Percentiles rank a stretch among this genome's conserved stretches.
Conservation (phyloP, 495 filamentous ascomycete genomes). For the Podospora pseudoanserina region DNA sequence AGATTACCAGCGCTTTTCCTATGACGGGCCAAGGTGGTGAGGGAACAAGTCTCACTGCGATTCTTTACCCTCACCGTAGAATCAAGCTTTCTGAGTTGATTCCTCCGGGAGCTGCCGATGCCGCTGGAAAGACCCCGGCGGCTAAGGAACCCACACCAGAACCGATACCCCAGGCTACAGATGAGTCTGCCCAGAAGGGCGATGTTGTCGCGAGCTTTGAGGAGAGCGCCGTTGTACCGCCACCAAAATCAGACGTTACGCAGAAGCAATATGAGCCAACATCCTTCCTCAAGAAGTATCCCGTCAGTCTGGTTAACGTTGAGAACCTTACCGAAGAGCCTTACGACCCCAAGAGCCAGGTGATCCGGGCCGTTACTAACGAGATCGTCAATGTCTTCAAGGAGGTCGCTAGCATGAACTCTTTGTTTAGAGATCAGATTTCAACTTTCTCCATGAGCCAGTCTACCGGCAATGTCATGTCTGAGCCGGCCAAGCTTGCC, state of each 20-base stretch:
- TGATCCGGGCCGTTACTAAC: slow-evolving; percentile 86
- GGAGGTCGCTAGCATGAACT: slow-evolving; percentile 88
- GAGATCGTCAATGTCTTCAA: slow-evolving; percentile 99
- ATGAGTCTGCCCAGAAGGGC: slow-evolving; percentile 59
- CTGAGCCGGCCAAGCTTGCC: slow-evolving; percentile 90
- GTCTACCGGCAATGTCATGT: slow-evolving; percentile 86
- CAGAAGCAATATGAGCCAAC: slow-evolving; percentile 75
- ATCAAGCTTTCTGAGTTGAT: slow-evolving; percentile 85
- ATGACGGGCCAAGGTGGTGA: slow-evolving; percentile 52
- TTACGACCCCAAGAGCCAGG: slow-evolving; percentile 79
- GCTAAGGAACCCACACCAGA: slow-evolving; percentile 52
- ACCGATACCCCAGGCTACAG: slow-evolving; percentile 44
- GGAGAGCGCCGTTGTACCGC: slow-evolving; percentile 57
- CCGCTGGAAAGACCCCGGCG: slow-evolving; percentile 32
- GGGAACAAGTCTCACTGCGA: slow-evolving; percentile 69
- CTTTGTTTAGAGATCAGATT: slow-evolving; percentile 95
- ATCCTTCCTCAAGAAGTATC: slow-evolving; percentile 83
- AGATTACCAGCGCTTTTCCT: slow-evolving; percentile 92
- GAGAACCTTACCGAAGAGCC: slow-evolving; percentile 88
- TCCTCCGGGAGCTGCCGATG: slow-evolving; percentile 51
- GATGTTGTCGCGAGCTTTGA: slow-evolving; percentile 98
- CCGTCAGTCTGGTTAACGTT: slow-evolving; percentile 88
- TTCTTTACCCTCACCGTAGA: slow-evolving; percentile 91
- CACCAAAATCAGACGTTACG: slow-evolving; percentile 41
- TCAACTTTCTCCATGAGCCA: slow-evolving; percentile 95